phyloP scores from a whole-genome alignment of 805 yeast genomes.

The Ogataea siamensis region DNA sequence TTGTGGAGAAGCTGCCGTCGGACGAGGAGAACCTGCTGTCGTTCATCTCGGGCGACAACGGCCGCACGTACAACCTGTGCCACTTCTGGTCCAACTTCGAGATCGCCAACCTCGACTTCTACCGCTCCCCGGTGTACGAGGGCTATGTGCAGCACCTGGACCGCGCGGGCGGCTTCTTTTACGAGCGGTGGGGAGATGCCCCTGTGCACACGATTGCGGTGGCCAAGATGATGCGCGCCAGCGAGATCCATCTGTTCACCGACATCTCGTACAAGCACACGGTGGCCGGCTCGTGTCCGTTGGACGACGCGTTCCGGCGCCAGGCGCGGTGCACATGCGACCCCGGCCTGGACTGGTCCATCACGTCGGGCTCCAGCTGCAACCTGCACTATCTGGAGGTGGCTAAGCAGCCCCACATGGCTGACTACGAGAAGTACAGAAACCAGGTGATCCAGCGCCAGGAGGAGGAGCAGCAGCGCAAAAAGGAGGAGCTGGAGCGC shows the following conservation, averaged over 20 bases:
- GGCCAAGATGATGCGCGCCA: conserved; percentile 48
- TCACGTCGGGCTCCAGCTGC: conserved; percentile 37
- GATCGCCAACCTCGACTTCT: conserved; percentile 66
- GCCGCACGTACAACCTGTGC: conserved; percentile 64
- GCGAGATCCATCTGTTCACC: conserved; percentile 69
- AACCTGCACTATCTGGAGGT: conserved; percentile 27
- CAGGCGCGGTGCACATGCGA: conserved; percentile 70
- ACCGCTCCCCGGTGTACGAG: conserved; percentile 55
- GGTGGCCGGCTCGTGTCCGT: conserved; percentile 79
- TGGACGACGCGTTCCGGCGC: conserved; percentile 53
- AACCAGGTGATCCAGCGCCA: conserved; percentile 14
- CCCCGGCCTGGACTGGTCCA: conserved; percentile 67
- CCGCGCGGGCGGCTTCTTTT: conserved; percentile 71
- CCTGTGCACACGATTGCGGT: conserved; percentile 49
- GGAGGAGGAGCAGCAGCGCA: conserved; percentile 10
- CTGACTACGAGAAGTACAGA: conserved; percentile 26
- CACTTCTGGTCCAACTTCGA: conserved; percentile 85
- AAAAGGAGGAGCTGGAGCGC: conserved; percentile 13
- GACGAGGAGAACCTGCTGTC: conserved; percentile 44
- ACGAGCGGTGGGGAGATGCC: conserved; percentile 90
- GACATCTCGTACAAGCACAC: conserved; percentile 82
- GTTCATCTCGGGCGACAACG: conserved; percentile 64
- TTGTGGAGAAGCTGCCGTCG: conserved; percentile 19
- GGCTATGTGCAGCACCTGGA: conserved; percentile 64
- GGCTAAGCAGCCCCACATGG: conserved; percentile 20